Percentiles rank a stretch among this genome's conserved stretches.
These are phyloP conservation scores for Stephanodiscus triporus DNA, from an alignment of 108 stramenopile genomes.

Conservation along the genomic window DNA sequence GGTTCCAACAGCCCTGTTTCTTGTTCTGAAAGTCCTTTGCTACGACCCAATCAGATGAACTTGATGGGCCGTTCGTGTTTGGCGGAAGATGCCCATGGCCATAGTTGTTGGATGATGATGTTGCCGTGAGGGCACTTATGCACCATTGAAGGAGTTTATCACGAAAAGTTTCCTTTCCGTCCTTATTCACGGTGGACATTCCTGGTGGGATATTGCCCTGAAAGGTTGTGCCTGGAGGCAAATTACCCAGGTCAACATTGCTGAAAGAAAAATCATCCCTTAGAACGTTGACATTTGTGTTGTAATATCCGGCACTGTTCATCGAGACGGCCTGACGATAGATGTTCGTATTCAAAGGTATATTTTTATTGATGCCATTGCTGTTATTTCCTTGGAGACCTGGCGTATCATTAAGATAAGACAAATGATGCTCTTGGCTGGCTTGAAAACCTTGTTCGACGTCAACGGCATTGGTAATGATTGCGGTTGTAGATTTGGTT, in stretches of 20 bases:
- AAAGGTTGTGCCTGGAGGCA: conserved; percentile 1
- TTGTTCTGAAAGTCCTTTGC: conserved; percentile 11
- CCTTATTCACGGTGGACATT: background rate
- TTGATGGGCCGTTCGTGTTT: conserved; percentile 23
- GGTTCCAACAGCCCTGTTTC: background rate
- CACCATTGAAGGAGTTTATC: conserved; percentile 5
- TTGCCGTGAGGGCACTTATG: background rate
- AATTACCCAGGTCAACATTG: conserved; percentile 18
- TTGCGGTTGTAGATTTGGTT: background rate
- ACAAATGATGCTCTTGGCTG: no score
- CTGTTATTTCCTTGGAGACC: background rate
- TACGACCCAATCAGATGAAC: conserved; percentile 19
- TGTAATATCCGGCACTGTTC: conserved; percentile 26
- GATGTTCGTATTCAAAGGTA: conserved; percentile 1
- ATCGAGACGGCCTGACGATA: conserved; percentile 24
- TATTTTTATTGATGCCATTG: background rate
- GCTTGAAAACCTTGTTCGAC: background rate
- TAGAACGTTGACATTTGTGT: background rate
- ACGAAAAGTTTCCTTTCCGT: background rate
- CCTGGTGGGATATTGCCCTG: background rate
- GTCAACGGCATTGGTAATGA: background rate
- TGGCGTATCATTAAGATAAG: background rate
- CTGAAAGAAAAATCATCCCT: conserved; percentile 54
- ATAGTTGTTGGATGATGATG: background rate
- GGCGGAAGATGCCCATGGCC: background rate